Evolutionary conservation across 176 grass and related monocot genomes (phyloP).

Genomic region (Eragrostis nindensis): DNA sequence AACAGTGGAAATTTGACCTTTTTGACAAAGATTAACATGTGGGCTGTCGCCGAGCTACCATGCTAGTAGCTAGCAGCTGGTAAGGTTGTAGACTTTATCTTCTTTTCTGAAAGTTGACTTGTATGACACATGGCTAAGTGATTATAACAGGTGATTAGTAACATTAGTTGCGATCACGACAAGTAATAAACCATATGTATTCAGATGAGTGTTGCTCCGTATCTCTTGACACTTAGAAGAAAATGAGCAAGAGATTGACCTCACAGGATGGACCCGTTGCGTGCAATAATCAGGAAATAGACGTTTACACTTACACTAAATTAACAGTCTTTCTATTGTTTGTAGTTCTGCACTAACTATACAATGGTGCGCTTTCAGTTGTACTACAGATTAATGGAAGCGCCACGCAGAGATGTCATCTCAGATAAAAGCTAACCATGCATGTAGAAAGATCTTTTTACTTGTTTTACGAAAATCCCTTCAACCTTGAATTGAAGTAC

Average conservation of each 20-base stretch:
- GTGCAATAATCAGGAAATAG: conserved; percentile 19
- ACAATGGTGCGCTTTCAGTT: background rate
- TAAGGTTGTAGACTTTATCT: background rate
- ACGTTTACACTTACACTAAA: background rate
- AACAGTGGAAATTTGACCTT: conserved; percentile 24
- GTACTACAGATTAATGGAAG: background rate
- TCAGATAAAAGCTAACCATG: no score
- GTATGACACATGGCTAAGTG: background rate
- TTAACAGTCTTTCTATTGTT: background rate
- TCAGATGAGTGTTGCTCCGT: background rate
- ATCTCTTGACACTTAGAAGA: background rate
- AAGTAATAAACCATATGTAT: background rate
- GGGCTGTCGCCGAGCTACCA: background rate
- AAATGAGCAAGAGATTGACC: background rate
- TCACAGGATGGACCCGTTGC: background rate
- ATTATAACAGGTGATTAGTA: background rate
- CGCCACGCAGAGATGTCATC: background rate
- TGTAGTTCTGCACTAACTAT: background rate
- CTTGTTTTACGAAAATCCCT: background rate
- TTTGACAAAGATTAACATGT: conserved; percentile 11
- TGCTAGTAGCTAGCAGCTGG: background rate
- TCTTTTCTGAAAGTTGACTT: conserved; percentile 28
- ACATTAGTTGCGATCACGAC: background rate
- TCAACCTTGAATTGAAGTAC: background rate
- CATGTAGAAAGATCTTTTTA: background rate